phyloP scores from a whole-genome alignment of 495 filamentous ascomycete genomes.

The Halenospora varia region DNA sequence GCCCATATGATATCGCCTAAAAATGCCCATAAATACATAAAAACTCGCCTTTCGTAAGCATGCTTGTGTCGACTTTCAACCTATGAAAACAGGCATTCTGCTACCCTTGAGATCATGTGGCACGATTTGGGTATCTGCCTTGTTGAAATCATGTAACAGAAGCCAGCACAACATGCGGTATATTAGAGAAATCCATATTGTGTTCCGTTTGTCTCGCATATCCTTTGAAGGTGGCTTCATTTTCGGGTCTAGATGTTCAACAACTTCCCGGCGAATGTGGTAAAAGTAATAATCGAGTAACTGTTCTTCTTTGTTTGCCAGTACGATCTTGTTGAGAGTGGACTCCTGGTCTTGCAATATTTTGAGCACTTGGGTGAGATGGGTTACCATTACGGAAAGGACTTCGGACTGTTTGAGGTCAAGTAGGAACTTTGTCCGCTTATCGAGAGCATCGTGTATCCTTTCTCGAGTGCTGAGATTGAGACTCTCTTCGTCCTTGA shows the following conservation, averaged over 20 bases:
- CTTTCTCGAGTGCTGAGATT: conserved; percentile 28
- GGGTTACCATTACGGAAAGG: conserved; percentile 19
- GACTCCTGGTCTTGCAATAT: conserved; percentile 20
- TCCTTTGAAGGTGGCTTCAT: conserved; percentile 2
- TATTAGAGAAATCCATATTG: conserved; percentile 43
- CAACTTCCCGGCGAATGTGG: conserved; percentile 30
- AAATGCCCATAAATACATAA: no score
- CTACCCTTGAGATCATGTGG: conserved; percentile 42
- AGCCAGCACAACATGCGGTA: conserved; percentile 52
- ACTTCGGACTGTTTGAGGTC: conserved; percentile 13
- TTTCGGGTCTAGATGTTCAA: conserved; percentile 13
- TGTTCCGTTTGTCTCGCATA: conserved; percentile 20
- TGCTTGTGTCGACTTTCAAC: no score
- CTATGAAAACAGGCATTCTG: conserved; percentile 45
- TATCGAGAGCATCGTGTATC: conserved; percentile 34
- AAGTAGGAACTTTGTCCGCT: conserved; percentile 29
- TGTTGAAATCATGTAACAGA: conserved; percentile 46
- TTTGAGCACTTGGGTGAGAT: conserved; percentile 19
- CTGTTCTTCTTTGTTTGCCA: conserved; percentile 35
- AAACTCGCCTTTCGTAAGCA: no score
- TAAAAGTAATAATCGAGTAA: conserved; percentile 41
- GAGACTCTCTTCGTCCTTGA: conserved; percentile 18
- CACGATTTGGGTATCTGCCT: conserved; percentile 41
- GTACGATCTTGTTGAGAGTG: conserved; percentile 25
- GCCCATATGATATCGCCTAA: not conserved